Base-by-base conservation (phyloP, 164 flowering plant genomes). In the Sedum album region DNA sequence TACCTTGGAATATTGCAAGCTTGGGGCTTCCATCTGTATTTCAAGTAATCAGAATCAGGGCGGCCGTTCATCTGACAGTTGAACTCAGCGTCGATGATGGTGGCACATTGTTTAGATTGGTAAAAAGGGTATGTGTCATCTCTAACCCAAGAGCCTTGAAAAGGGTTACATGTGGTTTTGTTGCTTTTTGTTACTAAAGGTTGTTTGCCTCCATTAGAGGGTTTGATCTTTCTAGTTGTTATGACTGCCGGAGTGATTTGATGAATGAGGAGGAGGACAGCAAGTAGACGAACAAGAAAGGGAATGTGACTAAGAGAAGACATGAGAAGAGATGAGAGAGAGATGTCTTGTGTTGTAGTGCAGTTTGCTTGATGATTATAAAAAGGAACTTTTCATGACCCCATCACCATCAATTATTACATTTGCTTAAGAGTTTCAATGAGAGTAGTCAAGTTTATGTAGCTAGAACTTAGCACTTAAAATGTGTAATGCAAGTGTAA, bases 61-160 rank as follows among this genome's bases (percentile, higher is more conserved):
- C 97, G 75, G n/a, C 96, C 96, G 67, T 73, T 85, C 82, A 79
- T 69, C 71, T 84, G 88, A 73, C 98, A 94, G 63, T 94, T 88
- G 87, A 88, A 94, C 69, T 83, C 79, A 0, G 92, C 75, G 60
- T 94, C 97, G 66, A 94, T 86, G 51, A 85, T 31, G 14, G 96
- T 81, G 48, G 97, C 82, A 41, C 97, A 91, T 28, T 66, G 66
- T 1, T 86, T 78, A 14, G 79, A 79, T 60, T 82, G 80, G 79
- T 89, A 90, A 1, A 82, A 9, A 0, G 96, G 96, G 76, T 84
- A 83, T 0, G 81, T 65, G 5, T 87, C 83, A 68, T 94, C 98
- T 8, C 73, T 72, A 39, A 88, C 83, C 98, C 98, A 91, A 66
- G 76, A 80, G 21, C 98, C 97, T 0, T 53, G 53, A 70, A 83